Evolutionary conservation across 1,284 basidiomycete genomes (phyloP), one percentile per base, ranked within the genome.

Genomic region (Sanghuangporus baumii): DNA sequence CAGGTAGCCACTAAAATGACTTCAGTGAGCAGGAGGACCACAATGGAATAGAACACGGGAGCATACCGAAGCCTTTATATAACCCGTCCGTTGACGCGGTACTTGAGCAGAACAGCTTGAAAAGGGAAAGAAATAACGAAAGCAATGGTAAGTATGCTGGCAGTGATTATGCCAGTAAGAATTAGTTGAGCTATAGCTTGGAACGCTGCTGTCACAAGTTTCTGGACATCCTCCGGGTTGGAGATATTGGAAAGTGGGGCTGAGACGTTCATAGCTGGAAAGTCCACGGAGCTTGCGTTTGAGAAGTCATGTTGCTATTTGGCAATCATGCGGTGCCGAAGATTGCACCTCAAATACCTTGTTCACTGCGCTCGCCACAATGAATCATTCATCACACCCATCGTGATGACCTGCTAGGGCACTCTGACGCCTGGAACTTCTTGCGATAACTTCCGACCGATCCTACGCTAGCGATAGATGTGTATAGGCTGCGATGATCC

Each of bases 11-110:
- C 89, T 86, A n/a, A n/a, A n/a, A 70, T 66, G 20, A 51, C 16
- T 16, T 34, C 60, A 41, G 40, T 54, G 31, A 62, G 16, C 20
- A 12, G 26, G 48, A 36, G 18, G n/a, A 23, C 40, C 40, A 12
- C n/a, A n/a, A 41, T 41, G 12, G 12, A 60, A 36, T 65, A 3
- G 7, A 2, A n/a, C 4, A 41, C n/a, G 40, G 11, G 52, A 23
- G 31, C 31, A 18, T 31, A 14, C 77, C 23, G 31, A 52, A 36
- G n/a, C 93, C 93, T 74, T 94, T 96, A 80, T 91, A 94, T 47
- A 95, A 73, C 20, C 93, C 93, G 57, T 79, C 73, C 80, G 69
- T 91, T 90, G 26, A 89, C 89, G 73, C 89, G 79, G 70, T 89
- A 84, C 55, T 89, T 80, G 12, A 91, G 85, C 8, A 91, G 78